Base-by-base conservation (phyloP, 208 protist species). In the Acanthamoeba healyi region DNA sequence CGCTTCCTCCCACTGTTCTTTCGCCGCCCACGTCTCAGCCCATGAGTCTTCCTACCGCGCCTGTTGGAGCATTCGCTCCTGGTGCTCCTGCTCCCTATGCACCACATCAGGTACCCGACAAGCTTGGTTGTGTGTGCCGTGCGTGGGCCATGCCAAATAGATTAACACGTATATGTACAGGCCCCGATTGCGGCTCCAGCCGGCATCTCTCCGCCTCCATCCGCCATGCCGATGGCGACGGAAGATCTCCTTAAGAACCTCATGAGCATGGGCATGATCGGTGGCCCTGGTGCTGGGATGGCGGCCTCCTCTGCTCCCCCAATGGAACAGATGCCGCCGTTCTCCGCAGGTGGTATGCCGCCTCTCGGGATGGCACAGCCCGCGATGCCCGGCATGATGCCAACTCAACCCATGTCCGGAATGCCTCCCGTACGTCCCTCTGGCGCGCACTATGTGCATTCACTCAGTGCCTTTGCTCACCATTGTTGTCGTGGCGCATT, bases 211-310 rank as follows among this genome's bases (percentile, higher is more conserved):
- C 46, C 74, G 19, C 42, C 74, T 29, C 2, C 46, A 38, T 32
- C 74, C 3, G 38, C 74, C 5, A 9, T 86, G 74, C 36, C 74
- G 26, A 19, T 86, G 74, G 38, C 74, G 9, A 36, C 74, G 7
- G 74, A 74, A 17, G 65, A 74, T 38, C 34, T 74, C 12, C n/a
- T 74, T 10, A 74, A 74, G 65, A 74, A 74, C 65, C 65, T 74
- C n/a, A 74, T 74, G 65, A 74, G 17, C 29, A 10, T 74, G 10
- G 65, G 65, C 34, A 40, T 74, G 32, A 42, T 74, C 6, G 65
- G 65, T 17, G 54, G 17, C 26, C 67, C 67, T 19, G 67, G 19
- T 19, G 38, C 67, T 5, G 29, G 34, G 15, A 12, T 36, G 34
- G 12, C 67, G 29, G 17, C 67, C 10, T 2, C 38, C 67, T 7